Evolutionary conservation across 2,329 filamentous ascomycete genomes (phyloP).

Genomic region (Botrytis pseudocinerea): DNA sequence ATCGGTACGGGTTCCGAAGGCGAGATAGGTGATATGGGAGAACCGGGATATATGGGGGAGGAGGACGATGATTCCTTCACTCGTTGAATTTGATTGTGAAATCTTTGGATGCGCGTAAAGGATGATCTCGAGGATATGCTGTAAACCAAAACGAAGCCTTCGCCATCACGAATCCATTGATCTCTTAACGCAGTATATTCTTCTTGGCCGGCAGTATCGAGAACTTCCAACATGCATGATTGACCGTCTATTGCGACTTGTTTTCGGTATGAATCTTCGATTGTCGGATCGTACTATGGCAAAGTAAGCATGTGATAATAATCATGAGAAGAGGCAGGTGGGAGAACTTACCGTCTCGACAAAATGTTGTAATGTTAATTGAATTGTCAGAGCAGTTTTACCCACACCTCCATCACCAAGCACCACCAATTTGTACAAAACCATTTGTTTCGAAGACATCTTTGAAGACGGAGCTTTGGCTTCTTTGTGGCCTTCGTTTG

Average conservation of each 20-base stretch:
- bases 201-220: constrained; percentile 97
- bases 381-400: constrained; percentile 91
- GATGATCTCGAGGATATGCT: constrained; percentile 97
- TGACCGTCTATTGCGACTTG: constrained; percentile 91
- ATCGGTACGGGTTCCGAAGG: constrained; percentile 71
- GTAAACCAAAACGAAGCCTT: constrained; percentile 97
- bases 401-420: constrained; percentile 91
- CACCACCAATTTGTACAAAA: constrained; percentile 93
- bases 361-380: constrained; percentile 97
- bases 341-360: constrained; percentile 73
- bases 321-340: background rate
- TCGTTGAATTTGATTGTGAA: constrained; percentile 94
- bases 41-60: constrained; percentile 75
- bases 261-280: constrained; percentile 85
- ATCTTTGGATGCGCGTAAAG: constrained; percentile 90
- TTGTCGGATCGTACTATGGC: constrained; percentile 72
- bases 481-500: constrained; percentile 4
- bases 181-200: constrained; percentile 96
- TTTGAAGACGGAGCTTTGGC: background rate
- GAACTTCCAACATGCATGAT: constrained; percentile 94
- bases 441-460: constrained; percentile 61
- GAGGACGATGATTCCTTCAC: constrained; percentile 88
- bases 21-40: constrained; percentile 60
- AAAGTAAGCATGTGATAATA: constrained; percentile 30
- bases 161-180: constrained; percentile 97